Base-by-base conservation (phyloP, 2,329 filamentous ascomycete species). In the Tolypocladium pustulatum region DNA sequence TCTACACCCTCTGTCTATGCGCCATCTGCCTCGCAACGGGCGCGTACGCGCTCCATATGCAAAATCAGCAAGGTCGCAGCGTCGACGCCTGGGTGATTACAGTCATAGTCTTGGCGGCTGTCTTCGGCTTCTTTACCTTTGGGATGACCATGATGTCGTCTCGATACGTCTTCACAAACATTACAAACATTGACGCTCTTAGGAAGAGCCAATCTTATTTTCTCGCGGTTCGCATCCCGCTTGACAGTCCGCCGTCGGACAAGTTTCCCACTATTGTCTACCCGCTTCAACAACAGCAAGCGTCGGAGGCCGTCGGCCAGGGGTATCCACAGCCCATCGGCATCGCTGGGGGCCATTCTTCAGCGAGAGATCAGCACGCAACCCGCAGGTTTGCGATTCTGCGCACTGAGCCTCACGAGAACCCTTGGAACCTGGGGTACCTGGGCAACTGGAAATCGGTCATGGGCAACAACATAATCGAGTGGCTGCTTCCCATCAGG, bases 161-260 rank as follows among this genome's bases (percentile, higher is more conserved):
- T 43, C 83, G 87, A 62, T 86, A 91, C 66, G 81, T 87, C 43
- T 73, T 88, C 54, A 75, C 81, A 57, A 97, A 97, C 67, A 79
- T 86, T 54, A 96, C 92, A 0, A 95, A 91, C 22, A 87, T 99
- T 60, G 94, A 99, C 69, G 83, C 86, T 59, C 77, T 96, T 32
- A 81, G 78, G 58, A 81, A 78, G 61, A 79, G 75, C 22, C 85
- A 82, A 61, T 82, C 85, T 6, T 87, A 88, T 73, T 84, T 86
- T 56, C 75, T 97, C 37, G 92, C 93, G 1, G 82, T 97, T 7
- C 81, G 86, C 30, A 79, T 93, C 22, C 86, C 86, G 22, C 72
- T 69, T 43, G 75, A 72, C 51, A 77, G 73, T n/a, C 71, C 67
- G 22, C 62, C 72, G 1, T 74, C 78, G 34, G 71, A 72, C 43